Conservation (phyloP, 306 rosid species). For the Corylus americana region DNA sequence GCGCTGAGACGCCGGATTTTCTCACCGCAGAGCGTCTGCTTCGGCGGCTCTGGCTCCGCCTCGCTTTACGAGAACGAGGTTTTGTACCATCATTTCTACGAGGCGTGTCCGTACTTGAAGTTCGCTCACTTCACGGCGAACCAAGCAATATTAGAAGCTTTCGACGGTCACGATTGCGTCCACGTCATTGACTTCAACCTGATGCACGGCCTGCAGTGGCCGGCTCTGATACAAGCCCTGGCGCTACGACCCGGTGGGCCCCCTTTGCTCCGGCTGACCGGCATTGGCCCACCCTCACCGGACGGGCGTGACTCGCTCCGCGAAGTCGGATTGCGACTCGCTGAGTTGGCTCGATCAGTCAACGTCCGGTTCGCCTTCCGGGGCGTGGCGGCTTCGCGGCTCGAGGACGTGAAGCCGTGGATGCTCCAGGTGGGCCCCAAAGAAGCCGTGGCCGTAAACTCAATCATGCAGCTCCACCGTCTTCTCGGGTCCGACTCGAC, state of each 20-base stretch:
- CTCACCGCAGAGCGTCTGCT: constrained; percentile 17
- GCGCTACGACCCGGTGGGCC: constrained; percentile 93
- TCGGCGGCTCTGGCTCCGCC: constrained; percentile 5
- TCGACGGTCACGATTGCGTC: constrained; percentile 78
- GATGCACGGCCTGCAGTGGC: constrained; percentile 95
- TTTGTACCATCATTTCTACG: constrained; percentile 78
- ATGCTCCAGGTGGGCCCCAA: constrained; percentile 73
- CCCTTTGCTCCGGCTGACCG: constrained; percentile 67
- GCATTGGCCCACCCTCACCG: constrained; percentile 93
- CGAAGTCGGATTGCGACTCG: constrained; percentile 70
- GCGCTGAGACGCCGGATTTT: constrained; percentile 75
- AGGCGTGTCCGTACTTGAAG: constrained; percentile 83
- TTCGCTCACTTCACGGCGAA: constrained; percentile 96
- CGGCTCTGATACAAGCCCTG: constrained; percentile 79
- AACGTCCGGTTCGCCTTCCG: constrained; percentile 85
- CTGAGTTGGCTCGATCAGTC: constrained; percentile 81
- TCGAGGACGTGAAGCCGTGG: constrained; percentile 92
- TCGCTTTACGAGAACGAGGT: constrained; percentile 57
- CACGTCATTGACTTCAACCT: constrained; percentile 92
- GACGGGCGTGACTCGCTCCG: constrained; percentile 84
- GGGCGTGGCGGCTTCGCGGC: constrained; percentile 78
- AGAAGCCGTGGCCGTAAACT: constrained; percentile 83
- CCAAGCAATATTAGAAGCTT: constrained; percentile 83
- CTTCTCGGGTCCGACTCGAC: constrained; percentile 51
- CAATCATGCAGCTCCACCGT: constrained; percentile 85